These are phyloP conservation scores for Tetragonia tetragonoides DNA, from an alignment of 148 eudicot species.

Conservation along the genomic window DNA sequence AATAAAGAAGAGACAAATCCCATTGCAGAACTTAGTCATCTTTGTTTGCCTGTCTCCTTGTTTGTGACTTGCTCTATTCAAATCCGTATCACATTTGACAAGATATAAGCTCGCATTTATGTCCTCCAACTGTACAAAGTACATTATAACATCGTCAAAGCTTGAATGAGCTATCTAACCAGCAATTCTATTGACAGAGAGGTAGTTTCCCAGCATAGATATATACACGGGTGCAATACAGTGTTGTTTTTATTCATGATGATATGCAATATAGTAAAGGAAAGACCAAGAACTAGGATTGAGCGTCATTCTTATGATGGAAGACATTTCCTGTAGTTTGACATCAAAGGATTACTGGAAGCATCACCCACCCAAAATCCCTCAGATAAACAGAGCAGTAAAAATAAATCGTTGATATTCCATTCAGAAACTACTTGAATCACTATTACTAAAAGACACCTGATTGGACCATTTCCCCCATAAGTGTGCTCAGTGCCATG, in stretches of 20 bases:
- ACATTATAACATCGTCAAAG: slow-evolving; percentile 22
- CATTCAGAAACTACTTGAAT: too few relatives aligned
- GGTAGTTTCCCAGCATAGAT: neutral
- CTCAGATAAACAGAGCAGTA: neutral
- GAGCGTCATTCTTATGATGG: neutral
- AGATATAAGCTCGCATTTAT: slow-evolving; percentile 98
- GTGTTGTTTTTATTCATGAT: too few relatives aligned
- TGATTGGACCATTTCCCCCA: too few relatives aligned
- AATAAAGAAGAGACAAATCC: slow-evolving; percentile 89
- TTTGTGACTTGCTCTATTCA: slow-evolving; percentile 78
- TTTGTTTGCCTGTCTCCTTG: slow-evolving; percentile 89
- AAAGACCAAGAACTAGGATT: neutral
- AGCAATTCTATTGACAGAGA: neutral
- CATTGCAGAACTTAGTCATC: slow-evolving; percentile 90
- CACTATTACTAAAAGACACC: too few relatives aligned
- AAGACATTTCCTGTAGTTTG: neutral
- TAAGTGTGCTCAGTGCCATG: too few relatives aligned
- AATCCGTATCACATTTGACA: slow-evolving; percentile 84
- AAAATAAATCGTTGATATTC: neutral
- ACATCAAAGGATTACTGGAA: neutral
- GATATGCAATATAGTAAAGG: neutral
- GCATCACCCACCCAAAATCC: neutral
- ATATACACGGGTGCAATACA: slow-evolving; percentile 7
- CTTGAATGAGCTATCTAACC: slow-evolving; percentile 9
- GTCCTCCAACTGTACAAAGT: slow-evolving; percentile 75